Percentiles rank a stretch among this genome's conserved stretches.
Evolutionary conservation across 495 filamentous ascomycete species (phyloP).

Genomic region (Podospora comata): DNA sequence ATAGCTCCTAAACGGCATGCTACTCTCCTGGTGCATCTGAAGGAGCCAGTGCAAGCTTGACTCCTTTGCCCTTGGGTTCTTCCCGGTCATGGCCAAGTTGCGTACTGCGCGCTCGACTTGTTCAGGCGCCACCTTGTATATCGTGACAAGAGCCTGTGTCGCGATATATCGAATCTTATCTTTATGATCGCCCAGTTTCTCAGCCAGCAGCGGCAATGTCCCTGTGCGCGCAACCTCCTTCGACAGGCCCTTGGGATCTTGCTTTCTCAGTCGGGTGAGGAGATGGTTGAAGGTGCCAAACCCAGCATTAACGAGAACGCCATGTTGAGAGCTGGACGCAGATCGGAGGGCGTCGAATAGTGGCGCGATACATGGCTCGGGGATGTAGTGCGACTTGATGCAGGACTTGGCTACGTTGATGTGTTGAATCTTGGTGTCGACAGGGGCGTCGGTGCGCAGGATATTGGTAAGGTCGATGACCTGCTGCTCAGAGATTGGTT

Average conservation of each 20-base stretch:
- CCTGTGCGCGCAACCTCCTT: constrained; percentile 54
- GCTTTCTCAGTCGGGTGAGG: constrained; percentile 74
- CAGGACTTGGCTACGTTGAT: constrained; percentile 73
- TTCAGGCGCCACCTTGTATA: constrained; percentile 60
- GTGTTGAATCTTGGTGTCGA: constrained; percentile 67
- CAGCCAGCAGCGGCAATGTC: constrained; percentile 69
- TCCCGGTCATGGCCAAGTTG: constrained; percentile 71
- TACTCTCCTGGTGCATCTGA: constrained; percentile 75
- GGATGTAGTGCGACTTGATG: constrained; percentile 86
- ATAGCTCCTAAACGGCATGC: constrained; percentile 74
- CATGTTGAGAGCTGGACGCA: constrained; percentile 68
- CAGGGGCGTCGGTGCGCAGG: constrained; percentile 65
- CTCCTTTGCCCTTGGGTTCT: constrained; percentile 79
- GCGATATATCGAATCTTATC: constrained; percentile 73
- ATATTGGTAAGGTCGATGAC: constrained; percentile 61
- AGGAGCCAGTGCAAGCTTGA: constrained; percentile 78
- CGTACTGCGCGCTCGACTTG: constrained; percentile 80
- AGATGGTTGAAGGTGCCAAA: constrained; percentile 85
- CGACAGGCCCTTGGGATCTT: constrained; percentile 69
- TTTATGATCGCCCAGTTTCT: constrained; percentile 84
- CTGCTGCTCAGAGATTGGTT: constrained; percentile 60
- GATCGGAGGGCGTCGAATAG: constrained; percentile 72
- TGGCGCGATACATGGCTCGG: constrained; percentile 63
- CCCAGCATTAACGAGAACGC: constrained; percentile 64
- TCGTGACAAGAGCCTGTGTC: constrained; percentile 67